Evolutionary conservation across 306 rosid species (phyloP).

Genomic region (Lathyrus oleraceus): DNA sequence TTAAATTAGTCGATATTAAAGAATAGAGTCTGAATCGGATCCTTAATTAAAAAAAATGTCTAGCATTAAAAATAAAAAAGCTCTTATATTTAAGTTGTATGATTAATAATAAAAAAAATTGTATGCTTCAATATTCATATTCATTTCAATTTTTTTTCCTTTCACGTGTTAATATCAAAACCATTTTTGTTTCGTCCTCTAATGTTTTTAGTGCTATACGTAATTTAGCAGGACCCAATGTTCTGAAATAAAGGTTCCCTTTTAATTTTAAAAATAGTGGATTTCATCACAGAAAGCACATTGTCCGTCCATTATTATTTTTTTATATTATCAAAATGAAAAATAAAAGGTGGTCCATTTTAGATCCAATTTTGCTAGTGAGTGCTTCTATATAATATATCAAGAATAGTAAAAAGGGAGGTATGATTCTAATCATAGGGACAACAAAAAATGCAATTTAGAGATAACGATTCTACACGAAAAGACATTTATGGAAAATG

Average conservation of each 20-base stretch:
- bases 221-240: slow-evolving; percentile 28
- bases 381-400: slow-evolving; percentile 6
- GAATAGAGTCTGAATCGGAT: too few species aligned
- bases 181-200: slow-evolving; percentile 1
- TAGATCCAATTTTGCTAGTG: slow-evolving; percentile 18
- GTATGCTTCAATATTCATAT: background rate
- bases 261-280: slow-evolving; percentile 35
- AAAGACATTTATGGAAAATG: slow-evolving; percentile 6
- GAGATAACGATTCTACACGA: slow-evolving; percentile 29
- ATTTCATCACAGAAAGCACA: slow-evolving; percentile 31
- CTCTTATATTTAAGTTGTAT: too few species aligned
- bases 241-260: slow-evolving; percentile 12
- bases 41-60: too few species aligned
- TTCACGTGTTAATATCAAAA: background rate
- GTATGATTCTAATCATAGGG: slow-evolving; percentile 27
- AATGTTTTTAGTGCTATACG: slow-evolving; percentile 23
- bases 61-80: too few species aligned
- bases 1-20: too few species aligned
- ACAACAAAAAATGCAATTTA: slow-evolving; percentile 4
- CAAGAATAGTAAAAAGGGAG: slow-evolving; percentile 14
- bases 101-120: too few species aligned
- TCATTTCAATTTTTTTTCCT: background rate
- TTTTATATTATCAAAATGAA: slow-evolving; percentile 29
- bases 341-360: slow-evolving; percentile 40
- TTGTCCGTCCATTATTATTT: slow-evolving; percentile 32